Conservation (phyloP, 2,329 filamentous ascomycete genomes). For the Plectosphaerella sp. region DNA sequence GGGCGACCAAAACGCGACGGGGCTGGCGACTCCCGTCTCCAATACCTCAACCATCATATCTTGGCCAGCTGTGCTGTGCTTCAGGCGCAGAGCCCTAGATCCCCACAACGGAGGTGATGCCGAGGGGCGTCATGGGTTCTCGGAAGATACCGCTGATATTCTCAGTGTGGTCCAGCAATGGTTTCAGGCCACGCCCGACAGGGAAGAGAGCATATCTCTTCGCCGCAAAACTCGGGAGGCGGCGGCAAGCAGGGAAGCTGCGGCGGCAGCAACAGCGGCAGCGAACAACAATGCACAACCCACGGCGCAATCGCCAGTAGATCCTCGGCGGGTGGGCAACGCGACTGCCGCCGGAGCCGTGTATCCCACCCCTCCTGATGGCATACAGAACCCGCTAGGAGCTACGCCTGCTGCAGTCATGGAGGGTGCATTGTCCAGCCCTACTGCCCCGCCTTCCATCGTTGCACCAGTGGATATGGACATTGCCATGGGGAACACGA, state of each 20-base stretch:
- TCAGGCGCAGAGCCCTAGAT: slow-evolving; percentile 41
- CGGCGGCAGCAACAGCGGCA: slow-evolving; percentile 28
- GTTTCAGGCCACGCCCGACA: slow-evolving; percentile 37
- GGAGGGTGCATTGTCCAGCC: slow-evolving; percentile 52
- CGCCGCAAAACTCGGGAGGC: slow-evolving; percentile 48
- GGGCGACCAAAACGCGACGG: slow-evolving; percentile 35
- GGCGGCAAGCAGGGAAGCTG: slow-evolving; percentile 42
- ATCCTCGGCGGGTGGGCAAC: slow-evolving; percentile 44
- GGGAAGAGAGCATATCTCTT: slow-evolving; percentile 41
- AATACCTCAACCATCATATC: slow-evolving; percentile 36
- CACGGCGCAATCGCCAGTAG: slow-evolving; percentile 48
- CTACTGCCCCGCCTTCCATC: slow-evolving; percentile 35
- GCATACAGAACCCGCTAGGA: slow-evolving; percentile 47
- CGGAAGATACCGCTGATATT: slow-evolving; percentile 42
- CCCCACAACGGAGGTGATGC: slow-evolving; percentile 34
- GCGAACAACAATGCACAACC: slow-evolving; percentile 22
- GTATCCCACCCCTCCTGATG: slow-evolving; percentile 71
- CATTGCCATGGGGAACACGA: slow-evolving; percentile 19
- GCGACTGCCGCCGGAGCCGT: slow-evolving; percentile 47
- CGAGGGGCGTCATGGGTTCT: slow-evolving; percentile 21
- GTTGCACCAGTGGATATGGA: slow-evolving; percentile 28
- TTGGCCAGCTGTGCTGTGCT: slow-evolving; percentile 52
- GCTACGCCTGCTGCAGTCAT: slow-evolving; percentile 46
- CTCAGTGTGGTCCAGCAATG: slow-evolving; percentile 43
- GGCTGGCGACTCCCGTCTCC: slow-evolving; percentile 30